Base-by-base conservation (phyloP, 2,329 filamentous ascomycete species). In the Exserohilum rostratum region DNA sequence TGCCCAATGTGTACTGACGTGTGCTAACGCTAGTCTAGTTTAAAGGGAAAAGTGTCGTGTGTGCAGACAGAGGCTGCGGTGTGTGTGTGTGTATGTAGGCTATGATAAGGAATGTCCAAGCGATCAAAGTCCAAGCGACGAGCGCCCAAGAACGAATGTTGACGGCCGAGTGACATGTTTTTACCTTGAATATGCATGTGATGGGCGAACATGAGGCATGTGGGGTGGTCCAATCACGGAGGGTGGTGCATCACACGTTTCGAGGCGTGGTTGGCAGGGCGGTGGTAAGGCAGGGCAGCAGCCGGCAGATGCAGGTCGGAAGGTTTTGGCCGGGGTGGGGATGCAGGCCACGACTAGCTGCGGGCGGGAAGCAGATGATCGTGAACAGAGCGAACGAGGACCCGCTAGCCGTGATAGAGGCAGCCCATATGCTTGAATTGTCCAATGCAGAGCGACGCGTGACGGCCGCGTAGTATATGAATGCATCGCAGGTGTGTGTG, bases 21-120 rank as follows among this genome's bases (percentile, higher is more conserved):
- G 9, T 59, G 58, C 69, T 72, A 64, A 72, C 43, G 20, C 11
- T 25, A n/a, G 5, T n/a, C 15, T 29, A 72, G 69, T 72, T 29
- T 72, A 66, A 67, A 43, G 25, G 12, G 38, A 30, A 5, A 27
- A 27, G 31, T 22, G n/a, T 13, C 15, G 6, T 11, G 13, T 7
- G 12, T 10, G 1, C 18, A 10, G 5, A 29, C n/a, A 15, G 25
- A 2, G 25, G 1, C 3, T n/a, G n/a, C n/a, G n/a, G 33, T 3
- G 4, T 35, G 15, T 12, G 17, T 35, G 34, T n/a, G 9, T 44
- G 38, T 44, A 53, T 25, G 42, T 49, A 49, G 50, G 18, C 15
- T 11, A 35, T 30, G 17, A 49, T 38, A 30, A 43, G 25, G 15
- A 45, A 35, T 22, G 18, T 29, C 13, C 18, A n/a, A n/a, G n/a